Evolutionary conservation across 257 asterid species (phyloP), one percentile per base, ranked within the genome.

Genomic region (Primulina tabacum): DNA sequence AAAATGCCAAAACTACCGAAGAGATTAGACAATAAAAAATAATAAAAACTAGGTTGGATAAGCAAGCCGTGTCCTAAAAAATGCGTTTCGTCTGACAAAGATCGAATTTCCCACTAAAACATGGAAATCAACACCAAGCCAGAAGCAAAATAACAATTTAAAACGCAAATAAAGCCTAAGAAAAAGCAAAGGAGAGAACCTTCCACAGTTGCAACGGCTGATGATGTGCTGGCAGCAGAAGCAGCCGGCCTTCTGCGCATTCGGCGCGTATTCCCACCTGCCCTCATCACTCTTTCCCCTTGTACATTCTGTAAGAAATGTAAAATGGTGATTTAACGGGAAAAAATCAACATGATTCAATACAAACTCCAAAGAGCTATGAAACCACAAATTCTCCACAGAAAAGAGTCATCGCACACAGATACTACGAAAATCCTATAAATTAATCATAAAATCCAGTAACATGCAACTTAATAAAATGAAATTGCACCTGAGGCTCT

Each of bases 221-320:
- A 80, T 28, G 98, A 92, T 63, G 98, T 72, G 80, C 98, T 84
- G 71, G 93, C 92, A 75, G 82, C 84, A 75, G 96, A 76, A 75
- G 86, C 90, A 2, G 87, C 81, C 68, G 91, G 73, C 79, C 98
- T 80, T 68, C 98, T 87, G 77, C 95, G 95, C 87, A 93, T 88
- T 33, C 95, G 85, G 69, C 89, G 76, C 47, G 76, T 47, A 8
- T 81, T 76, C 34, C 76, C 82, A 75, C 82, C 66, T 32, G 78
- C 91, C 80, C 97, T 84, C 35, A 90, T 92, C 62, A 85, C 92
- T 56, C 89, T 77, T 67, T 88, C 96, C 78, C 78, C 86, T 73
- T 73, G 90, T 52, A 84, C 62, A 43, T 62, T 90, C 98, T 89
- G 57, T 78, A 72, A 24, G 63, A 78, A 60, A 29, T 63, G 16